Base-by-base conservation (phyloP, 257 asterid genomes). In the Primulina eburnea region DNA sequence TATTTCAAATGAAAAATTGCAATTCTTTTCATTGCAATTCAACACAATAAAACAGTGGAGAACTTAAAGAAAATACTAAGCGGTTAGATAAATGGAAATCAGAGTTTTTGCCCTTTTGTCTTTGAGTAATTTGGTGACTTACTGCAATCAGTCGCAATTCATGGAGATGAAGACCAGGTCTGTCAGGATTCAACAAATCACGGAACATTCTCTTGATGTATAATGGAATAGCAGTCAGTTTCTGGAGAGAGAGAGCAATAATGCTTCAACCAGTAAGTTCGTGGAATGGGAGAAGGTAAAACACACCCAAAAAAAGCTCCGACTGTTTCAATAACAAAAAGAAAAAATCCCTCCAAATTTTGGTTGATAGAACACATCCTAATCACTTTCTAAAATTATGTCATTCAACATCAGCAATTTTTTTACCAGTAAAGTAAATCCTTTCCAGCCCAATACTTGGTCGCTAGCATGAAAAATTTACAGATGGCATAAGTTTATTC, bases 121-220 rank as follows among this genome's bases (percentile, higher is more conserved):
- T 53, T 30, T 59, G 2, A 72, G 73, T 47, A 58, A 74, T 59
- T 40, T 73, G 32, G 71, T 28, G 62, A 86, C 97, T 90, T 85
- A 89, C 97, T 71, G 95, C 92, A 79, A 86, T 35, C 70, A 81
- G 7, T 33, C 95, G 87, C 82, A 90, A 68, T 68, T 81, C 85
- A 64, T 75, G 79, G 75, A 86, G 82, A 73, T 76, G 82, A 64
- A 78, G 79, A 70, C 82, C 87, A 64, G 91, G 93, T 75, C 92
- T 81, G 71, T 90, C 93, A 37, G 90, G 85, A 79, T 88, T 80
- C 84, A 90, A 30, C 88, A 90, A 72, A 73, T 83, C 90, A 56
- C 69, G 68, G 69, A 78, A 78, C 82, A 82, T 65, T 75, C 97
- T 83, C 89, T 78, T 83, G 10, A 83, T 30, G 82, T 72, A 86